phyloP scores from a whole-genome alignment of 2,329 filamentous ascomycete species.

The Lanzia echinophila region DNA sequence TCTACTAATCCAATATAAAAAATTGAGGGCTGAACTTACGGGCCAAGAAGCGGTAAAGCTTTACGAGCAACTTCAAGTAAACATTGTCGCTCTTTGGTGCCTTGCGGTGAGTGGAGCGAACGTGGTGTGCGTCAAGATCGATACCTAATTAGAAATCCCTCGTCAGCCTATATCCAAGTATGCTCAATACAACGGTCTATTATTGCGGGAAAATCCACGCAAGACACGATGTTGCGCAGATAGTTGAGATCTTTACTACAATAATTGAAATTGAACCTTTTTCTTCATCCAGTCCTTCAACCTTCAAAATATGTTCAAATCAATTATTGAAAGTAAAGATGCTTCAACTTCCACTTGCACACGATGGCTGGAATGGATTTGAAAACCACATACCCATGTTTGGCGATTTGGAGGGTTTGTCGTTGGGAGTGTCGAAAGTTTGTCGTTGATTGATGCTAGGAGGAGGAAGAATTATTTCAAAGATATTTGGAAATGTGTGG shows the following conservation, averaged over 20 bases:
- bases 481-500: slow-evolving; percentile 11
- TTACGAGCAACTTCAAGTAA: slow-evolving; percentile 94
- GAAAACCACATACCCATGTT: slow-evolving; percentile 33
- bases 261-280: background rate
- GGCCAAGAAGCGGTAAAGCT: slow-evolving; percentile 95
- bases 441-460: slow-evolving; percentile 4
- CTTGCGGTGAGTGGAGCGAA: slow-evolving; percentile 74
- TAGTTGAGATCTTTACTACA: slow-evolving; percentile 18
- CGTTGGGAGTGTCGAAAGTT: slow-evolving; percentile 9
- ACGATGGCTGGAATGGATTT: slow-evolving; percentile 30
- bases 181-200: slow-evolving; percentile 47
- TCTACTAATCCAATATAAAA: too few species aligned
- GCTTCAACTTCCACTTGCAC: slow-evolving; percentile 30
- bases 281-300: slow-evolving; percentile 15
- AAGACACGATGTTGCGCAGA: slow-evolving; percentile 31
- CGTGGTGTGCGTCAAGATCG: slow-evolving; percentile 65
- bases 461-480: slow-evolving; percentile 10
- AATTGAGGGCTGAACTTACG: slow-evolving; percentile 53
- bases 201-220: background rate
- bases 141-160: slow-evolving; percentile 53
- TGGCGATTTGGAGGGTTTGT: slow-evolving; percentile 25
- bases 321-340: slow-evolving; percentile 12
- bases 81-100: slow-evolving; percentile 98
- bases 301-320: background rate
- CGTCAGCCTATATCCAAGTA: slow-evolving; percentile 60